phyloP scores from a whole-genome alignment of 2,329 filamentous ascomycete species.

The Gnomoniopsis smithogilvyi region DNA sequence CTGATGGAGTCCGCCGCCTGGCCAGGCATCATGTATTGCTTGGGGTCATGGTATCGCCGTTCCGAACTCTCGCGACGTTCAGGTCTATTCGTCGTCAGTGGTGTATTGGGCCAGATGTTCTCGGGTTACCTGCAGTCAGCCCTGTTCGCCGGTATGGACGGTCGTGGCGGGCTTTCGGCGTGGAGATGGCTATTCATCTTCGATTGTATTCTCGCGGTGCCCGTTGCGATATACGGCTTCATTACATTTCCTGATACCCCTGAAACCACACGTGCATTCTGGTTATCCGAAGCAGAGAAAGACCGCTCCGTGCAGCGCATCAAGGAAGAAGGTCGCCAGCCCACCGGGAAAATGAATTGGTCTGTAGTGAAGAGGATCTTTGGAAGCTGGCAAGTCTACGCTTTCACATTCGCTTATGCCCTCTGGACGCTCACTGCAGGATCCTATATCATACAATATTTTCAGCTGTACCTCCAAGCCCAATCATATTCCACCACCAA shows the following conservation, averaged over 20 bases:
- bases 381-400: conserved; percentile 40
- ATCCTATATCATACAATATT: conserved; percentile 38
- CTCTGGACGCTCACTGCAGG: conserved; percentile 37
- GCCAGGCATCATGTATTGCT: conserved; percentile 50
- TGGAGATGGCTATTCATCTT: conserved; percentile 39
- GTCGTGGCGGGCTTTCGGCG: conserved; percentile 29
- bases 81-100: conserved; percentile 55
- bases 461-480: conserved; percentile 36
- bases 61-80: conserved; percentile 56
- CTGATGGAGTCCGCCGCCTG: conserved; percentile 53
- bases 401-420: conserved; percentile 36
- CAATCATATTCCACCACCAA: conserved; percentile 34
- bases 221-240: conserved; percentile 33
- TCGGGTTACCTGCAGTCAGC: conserved; percentile 33
- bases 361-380: conserved; percentile 35
- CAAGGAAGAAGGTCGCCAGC: conserved; percentile 47
- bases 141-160: conserved; percentile 31
- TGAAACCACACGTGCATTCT: conserved; percentile 38
- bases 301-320: conserved; percentile 66
- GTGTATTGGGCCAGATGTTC: conserved; percentile 42
- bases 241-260: conserved; percentile 41
- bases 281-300: conserved; percentile 52
- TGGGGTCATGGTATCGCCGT: conserved; percentile 58
- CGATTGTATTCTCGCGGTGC: conserved; percentile 34
- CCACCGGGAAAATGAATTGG: conserved; percentile 33